Evolutionary conservation across 2,329 filamentous ascomycete species (phyloP).

Genomic region (Fusarium paranaense): DNA sequence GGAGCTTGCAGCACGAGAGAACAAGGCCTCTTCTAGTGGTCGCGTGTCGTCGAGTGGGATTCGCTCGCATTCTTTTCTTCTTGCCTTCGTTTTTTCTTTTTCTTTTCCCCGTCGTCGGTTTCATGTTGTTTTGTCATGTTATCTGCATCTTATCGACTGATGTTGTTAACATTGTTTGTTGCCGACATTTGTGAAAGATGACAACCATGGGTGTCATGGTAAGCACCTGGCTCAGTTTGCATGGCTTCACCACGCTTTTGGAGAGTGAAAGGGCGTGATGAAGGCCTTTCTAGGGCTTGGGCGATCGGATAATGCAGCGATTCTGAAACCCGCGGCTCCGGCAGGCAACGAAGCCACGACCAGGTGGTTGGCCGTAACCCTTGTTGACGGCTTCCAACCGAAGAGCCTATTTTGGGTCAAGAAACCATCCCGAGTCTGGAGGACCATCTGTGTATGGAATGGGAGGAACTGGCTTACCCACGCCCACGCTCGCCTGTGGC

Average conservation of each 20-base stretch:
- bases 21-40: slow-evolving; percentile 8
- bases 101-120: background rate
- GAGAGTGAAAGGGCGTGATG: background rate
- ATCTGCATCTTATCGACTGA: background rate
- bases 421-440: background rate
- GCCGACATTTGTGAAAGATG: background rate
- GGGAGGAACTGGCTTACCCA: background rate
- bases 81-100: slow-evolving; percentile 4
- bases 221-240: background rate
- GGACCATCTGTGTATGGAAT: background rate
- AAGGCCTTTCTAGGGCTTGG: slow-evolving; percentile 11
- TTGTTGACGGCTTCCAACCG: slow-evolving; percentile 5
- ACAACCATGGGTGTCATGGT: background rate
- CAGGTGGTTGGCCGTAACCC: background rate
- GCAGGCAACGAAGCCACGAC: background rate
- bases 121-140: slow-evolving; percentile 5
- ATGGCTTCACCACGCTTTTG: background rate
- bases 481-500: background rate
- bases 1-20: slow-evolving; percentile 8
- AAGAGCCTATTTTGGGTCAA: background rate
- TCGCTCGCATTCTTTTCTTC: background rate
- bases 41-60: slow-evolving; percentile 4
- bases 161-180: background rate
- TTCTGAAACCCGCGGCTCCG: slow-evolving; percentile 19
- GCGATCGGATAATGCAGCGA: slow-evolving; percentile 19